Conservation (phyloP, 352 stramenopile genomes). For the Globisporangium alternatum region DNA sequence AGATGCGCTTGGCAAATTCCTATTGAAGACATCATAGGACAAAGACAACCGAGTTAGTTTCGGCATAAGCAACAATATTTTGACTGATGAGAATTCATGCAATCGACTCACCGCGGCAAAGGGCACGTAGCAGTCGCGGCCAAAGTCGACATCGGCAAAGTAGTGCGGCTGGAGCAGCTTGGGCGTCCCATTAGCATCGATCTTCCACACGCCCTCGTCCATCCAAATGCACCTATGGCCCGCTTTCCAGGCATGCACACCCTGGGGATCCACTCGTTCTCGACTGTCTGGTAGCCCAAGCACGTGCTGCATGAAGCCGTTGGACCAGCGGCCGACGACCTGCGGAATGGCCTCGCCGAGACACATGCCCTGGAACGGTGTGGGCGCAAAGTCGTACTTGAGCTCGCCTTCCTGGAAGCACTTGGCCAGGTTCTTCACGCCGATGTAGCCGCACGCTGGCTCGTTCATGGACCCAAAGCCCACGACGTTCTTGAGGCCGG, state of each 20-base stretch:
- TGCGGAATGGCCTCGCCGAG: slow-evolving; percentile 65
- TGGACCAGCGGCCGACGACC: slow-evolving; percentile 67
- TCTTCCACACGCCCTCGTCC: slow-evolving; percentile 77
- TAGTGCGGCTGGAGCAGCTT: slow-evolving; percentile 57
- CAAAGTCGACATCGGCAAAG: slow-evolving; percentile 74
- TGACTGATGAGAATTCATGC: background rate
- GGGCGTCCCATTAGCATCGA: slow-evolving; percentile 42
- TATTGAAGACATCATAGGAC: slow-evolving; percentile 17
- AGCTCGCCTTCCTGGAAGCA: slow-evolving; percentile 60
- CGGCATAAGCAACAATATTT: background rate
- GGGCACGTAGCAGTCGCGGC: slow-evolving; percentile 77
- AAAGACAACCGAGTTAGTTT: slow-evolving; percentile 7
- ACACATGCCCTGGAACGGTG: slow-evolving; percentile 79
- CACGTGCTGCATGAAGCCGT: slow-evolving; percentile 73
- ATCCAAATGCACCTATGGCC: slow-evolving; percentile 73
- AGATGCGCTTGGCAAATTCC: slow-evolving; percentile 57
- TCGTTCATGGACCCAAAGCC: slow-evolving; percentile 94
- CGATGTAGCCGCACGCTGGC: slow-evolving; percentile 74
- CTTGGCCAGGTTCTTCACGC: slow-evolving; percentile 49
- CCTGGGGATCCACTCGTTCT: slow-evolving; percentile 49
- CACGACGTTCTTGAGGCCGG: slow-evolving; percentile 78
- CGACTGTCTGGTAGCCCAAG: slow-evolving; percentile 43
- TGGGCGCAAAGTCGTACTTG: slow-evolving; percentile 73
- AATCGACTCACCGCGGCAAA: slow-evolving; percentile 54
- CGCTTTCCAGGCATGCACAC: slow-evolving; percentile 66